These are phyloP conservation scores for Kodamaea laetipori DNA, from an alignment of 805 yeast genomes.

Conservation along the genomic window DNA sequence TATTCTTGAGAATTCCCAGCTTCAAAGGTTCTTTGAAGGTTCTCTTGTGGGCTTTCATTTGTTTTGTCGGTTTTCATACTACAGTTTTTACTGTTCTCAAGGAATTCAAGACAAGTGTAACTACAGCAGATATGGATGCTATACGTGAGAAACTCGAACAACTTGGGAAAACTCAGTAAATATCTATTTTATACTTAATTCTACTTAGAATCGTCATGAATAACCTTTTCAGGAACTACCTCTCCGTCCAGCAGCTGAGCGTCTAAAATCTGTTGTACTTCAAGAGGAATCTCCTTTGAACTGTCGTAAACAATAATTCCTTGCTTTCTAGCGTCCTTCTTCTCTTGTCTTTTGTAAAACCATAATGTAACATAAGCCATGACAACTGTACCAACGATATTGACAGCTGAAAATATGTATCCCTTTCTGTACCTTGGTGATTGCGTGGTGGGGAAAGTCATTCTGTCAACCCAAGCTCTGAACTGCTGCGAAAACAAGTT, in stretches of 20 bases:
- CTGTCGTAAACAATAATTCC: slow-evolving; percentile 25
- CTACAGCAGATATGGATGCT: not conserved
- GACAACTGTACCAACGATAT: slow-evolving; percentile 20
- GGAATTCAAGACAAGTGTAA: not conserved
- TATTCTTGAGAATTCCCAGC: slow-evolving; percentile 1
- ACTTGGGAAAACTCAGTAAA: not conserved
- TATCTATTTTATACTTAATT: not conserved
- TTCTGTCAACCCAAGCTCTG: slow-evolving; percentile 24
- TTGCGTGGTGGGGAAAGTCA: slow-evolving; percentile 27
- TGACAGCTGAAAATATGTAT: slow-evolving; percentile 21
- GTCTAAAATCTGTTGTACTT: slow-evolving; percentile 6
- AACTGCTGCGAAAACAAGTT: slow-evolving; percentile 25
- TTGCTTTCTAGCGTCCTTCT: slow-evolving; percentile 20
- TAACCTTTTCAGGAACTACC: not conserved
- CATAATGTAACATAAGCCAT: slow-evolving; percentile 25
- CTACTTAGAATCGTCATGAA: not conserved
- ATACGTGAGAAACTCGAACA: not conserved
- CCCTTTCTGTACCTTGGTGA: slow-evolving; percentile 26
- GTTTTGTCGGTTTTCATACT: not conserved
- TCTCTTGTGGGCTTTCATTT: not conserved
- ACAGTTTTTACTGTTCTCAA: slow-evolving; percentile 1
- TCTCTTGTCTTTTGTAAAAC: slow-evolving; percentile 25
- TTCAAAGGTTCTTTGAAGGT: not conserved
- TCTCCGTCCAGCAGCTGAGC: not conserved
- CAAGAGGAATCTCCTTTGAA: slow-evolving; percentile 5